Percentiles rank a stretch among this genome's conserved stretches.
These are phyloP conservation scores for Ilex aquifolium DNA, from an alignment of 257 asterid species.

Conservation along the genomic window DNA sequence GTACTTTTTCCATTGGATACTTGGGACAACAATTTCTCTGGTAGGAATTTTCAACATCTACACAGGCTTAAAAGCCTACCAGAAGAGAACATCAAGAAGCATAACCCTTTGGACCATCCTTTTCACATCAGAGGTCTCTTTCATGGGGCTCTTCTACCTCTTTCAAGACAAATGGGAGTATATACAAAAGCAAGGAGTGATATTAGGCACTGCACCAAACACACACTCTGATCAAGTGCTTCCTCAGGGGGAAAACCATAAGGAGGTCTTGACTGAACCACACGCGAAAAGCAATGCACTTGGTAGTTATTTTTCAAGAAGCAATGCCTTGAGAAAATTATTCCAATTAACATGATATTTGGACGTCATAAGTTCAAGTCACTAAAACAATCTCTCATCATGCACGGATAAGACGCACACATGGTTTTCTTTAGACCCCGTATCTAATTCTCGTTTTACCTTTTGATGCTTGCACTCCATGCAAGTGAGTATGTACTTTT, in stretches of 20 bases:
- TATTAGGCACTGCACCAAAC: conserved; percentile 6
- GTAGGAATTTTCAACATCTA: conserved; percentile 59
- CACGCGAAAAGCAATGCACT: conserved; percentile 72
- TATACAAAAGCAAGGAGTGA: conserved; percentile 48
- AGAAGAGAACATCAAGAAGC: conserved; percentile 46
- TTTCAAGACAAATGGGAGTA: conserved; percentile 90
- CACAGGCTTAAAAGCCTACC: conserved; percentile 69
- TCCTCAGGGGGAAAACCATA: conserved; percentile 7
- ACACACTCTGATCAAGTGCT: conserved; percentile 9
- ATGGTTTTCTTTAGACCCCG: too few relatives aligned
- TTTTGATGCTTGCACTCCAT: conserved; percentile 11
- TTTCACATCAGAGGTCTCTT: conserved; percentile 66
- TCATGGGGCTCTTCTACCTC: conserved; percentile 67
- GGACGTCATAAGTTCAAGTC: too few relatives aligned
- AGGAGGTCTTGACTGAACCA: conserved; percentile 27
- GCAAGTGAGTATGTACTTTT: too few relatives aligned
- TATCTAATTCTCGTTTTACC: background rate
- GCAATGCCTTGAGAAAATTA: conserved; percentile 60
- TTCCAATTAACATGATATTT: conserved; percentile 53
- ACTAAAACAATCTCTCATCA: too few relatives aligned
- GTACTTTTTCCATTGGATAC: conserved; percentile 71
- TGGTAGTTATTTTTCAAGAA: conserved; percentile 59
- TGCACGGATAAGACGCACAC: too few relatives aligned
- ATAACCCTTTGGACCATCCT: conserved; percentile 48
- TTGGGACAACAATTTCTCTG: conserved; percentile 53